phyloP scores from a whole-genome alignment of 371 early-diverging fungal genomes.

The Rhizomucor pusillus region DNA sequence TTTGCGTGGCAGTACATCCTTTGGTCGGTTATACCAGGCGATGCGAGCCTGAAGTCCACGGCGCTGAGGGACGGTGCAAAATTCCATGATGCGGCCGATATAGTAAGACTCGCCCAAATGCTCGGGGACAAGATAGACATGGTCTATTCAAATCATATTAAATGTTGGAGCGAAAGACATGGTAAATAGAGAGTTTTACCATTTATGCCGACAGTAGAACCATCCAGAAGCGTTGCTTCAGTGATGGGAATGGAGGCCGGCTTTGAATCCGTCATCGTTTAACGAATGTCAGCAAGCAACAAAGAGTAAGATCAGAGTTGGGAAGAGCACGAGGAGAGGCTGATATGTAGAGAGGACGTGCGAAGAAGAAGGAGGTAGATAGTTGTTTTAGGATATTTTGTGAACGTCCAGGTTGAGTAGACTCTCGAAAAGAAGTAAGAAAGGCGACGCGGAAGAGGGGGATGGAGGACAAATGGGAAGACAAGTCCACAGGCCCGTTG shows the following conservation, averaged over 20 bases:
- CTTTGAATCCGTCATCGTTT: slow-evolving; percentile 6
- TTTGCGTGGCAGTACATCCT: slow-evolving; percentile 69
- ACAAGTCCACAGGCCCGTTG: too few relatives aligned
- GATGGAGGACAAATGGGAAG: too few relatives aligned
- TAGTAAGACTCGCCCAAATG: slow-evolving; percentile 75
- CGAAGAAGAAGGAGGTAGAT: too few relatives aligned
- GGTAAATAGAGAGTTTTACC: slow-evolving; percentile 1
- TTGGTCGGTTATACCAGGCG: slow-evolving; percentile 83
- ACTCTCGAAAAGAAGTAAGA: too few relatives aligned
- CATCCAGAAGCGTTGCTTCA: slow-evolving; percentile 14
- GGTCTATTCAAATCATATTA: slow-evolving; percentile 46
- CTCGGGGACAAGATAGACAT: slow-evolving; percentile 77
- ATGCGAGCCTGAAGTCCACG: slow-evolving; percentile 59
- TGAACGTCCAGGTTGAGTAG: too few relatives aligned
- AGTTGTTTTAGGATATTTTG: too few relatives aligned
- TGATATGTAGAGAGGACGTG: too few relatives aligned
- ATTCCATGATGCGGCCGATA: slow-evolving; percentile 83
- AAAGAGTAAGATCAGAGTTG: background rate
- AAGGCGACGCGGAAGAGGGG: too few relatives aligned
- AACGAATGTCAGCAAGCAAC: background rate
- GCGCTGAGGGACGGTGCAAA: slow-evolving; percentile 48
- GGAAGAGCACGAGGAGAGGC: too few relatives aligned
- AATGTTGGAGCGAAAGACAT: background rate
- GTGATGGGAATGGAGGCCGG: slow-evolving; percentile 8
- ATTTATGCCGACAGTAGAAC: slow-evolving; percentile 13